These are phyloP conservation scores for Colletotrichum costaricense DNA, from an alignment of 2,329 filamentous ascomycete species.

Conservation along the genomic window DNA sequence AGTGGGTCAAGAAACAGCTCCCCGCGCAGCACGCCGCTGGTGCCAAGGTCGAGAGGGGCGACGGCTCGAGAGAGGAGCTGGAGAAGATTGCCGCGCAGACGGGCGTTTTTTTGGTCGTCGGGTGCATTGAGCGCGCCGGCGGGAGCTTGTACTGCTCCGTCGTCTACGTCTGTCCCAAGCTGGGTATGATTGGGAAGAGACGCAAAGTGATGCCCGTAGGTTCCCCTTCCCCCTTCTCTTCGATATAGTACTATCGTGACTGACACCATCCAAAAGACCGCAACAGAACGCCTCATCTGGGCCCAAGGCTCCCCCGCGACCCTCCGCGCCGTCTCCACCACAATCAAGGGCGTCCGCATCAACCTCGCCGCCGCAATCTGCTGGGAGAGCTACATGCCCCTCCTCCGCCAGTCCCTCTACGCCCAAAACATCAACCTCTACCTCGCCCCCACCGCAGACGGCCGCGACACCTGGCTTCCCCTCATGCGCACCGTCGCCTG, in stretches of 20 bases:
- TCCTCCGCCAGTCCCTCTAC: constrained; percentile 86
- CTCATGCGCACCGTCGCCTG: constrained; percentile 85
- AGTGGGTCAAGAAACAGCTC: constrained; percentile 75
- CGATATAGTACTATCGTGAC: background rate
- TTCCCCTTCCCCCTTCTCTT: constrained; percentile 33
- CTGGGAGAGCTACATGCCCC: constrained; percentile 97
- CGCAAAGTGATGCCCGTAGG: constrained; percentile 90
- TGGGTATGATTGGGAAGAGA: constrained; percentile 84
- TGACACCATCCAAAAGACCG: constrained; percentile 64
- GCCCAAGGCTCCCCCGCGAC: constrained; percentile 85
- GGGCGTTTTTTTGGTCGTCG: constrained; percentile 84
- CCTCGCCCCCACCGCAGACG: constrained; percentile 90
- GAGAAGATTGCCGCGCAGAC: constrained; percentile 82
- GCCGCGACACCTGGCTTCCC: constrained; percentile 82
- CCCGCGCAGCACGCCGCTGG: constrained; percentile 41
- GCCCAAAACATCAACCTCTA: constrained; percentile 92
- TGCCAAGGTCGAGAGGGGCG: constrained; percentile 46
- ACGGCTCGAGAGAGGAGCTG: constrained; percentile 80
- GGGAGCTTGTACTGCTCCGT: constrained; percentile 87
- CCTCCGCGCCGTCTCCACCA: constrained; percentile 81
- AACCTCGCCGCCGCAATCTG: constrained; percentile 91
- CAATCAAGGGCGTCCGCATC: constrained; percentile 81
- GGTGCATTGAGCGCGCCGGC: constrained; percentile 81
- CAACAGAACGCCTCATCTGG: constrained; percentile 86
- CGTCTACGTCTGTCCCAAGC: constrained; percentile 81